Evolutionary conservation across 1,284 basidiomycete species (phyloP).

Genomic region (Ustilago xerochloae): DNA sequence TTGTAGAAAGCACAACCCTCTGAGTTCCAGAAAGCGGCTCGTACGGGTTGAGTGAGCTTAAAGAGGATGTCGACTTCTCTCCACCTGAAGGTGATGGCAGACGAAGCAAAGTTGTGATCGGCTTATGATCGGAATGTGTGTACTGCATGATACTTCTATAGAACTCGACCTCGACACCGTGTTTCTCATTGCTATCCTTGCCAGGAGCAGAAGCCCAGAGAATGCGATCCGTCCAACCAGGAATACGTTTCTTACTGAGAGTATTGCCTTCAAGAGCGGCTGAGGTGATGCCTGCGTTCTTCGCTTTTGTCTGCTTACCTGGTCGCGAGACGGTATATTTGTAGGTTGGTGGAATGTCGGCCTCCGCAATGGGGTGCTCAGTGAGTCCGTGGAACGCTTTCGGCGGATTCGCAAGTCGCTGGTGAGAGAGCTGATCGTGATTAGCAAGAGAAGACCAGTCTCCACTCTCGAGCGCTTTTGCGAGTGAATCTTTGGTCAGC

Average conservation of each 20-base stretch:
- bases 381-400: conserved; percentile 61
- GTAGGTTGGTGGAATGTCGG: conserved; percentile 63
- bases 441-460: conserved; percentile 55
- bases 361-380: conserved; percentile 47
- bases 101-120: conserved; percentile 65
- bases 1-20: conserved; percentile 57
- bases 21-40: conserved; percentile 18
- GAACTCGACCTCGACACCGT: conserved; percentile 59
- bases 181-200: conserved; percentile 27
- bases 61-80: no score
- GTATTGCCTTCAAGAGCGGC: conserved; percentile 37
- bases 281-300: conserved; percentile 37
- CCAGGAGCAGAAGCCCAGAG: conserved; percentile 74
- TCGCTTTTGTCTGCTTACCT: conserved; percentile 33
- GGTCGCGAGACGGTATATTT: conserved; percentile 58
- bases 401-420: conserved; percentile 32
- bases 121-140: conserved; percentile 68
- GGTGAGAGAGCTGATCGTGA: conserved; percentile 62
- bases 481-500: conserved; percentile 40
- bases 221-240: conserved; percentile 95
- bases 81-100: conserved; percentile 50
- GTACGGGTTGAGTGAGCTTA: conserved; percentile 66
- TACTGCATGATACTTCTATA: conserved; percentile 66
- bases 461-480: conserved; percentile 34
- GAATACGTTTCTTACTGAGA: conserved; percentile 77